phyloP scores from a whole-genome alignment of 75 land plant genomes.

The Cupressus sempervirens region DNA sequence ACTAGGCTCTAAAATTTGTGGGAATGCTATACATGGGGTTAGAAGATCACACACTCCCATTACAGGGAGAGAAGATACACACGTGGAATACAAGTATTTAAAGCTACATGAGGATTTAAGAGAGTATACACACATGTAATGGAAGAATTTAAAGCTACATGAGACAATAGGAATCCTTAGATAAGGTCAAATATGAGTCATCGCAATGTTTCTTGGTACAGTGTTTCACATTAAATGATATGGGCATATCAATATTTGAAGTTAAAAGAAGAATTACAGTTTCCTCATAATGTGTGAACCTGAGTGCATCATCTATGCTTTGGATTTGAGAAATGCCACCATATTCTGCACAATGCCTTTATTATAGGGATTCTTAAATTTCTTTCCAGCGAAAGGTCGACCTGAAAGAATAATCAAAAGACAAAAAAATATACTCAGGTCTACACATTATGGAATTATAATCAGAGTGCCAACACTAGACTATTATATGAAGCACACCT shows the following conservation, averaged over 20 bases:
- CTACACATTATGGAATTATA: background rate
- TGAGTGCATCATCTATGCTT: background rate
- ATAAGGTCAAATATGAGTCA: too few species aligned
- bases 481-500: background rate
- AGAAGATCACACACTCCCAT: background rate
- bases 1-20: background rate
- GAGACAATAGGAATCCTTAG: background rate
- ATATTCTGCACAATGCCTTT: slow-evolving; percentile 6
- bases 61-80: too few species aligned
- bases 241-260: background rate
- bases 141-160: background rate
- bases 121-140: background rate
- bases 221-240: too few species aligned
- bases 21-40: background rate
- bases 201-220: too few species aligned
- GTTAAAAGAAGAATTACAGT: background rate
- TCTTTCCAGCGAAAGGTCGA: background rate
- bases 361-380: slow-evolving; percentile 8
- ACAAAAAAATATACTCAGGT: background rate
- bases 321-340: slow-evolving; percentile 7
- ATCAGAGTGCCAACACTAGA: background rate
- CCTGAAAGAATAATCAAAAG: slow-evolving; percentile 4
- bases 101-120: too few species aligned
- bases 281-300: background rate
- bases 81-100: too few species aligned